phyloP scores from a whole-genome alignment of 352 stramenopile genomes.

The Phytophthora crassamura region DNA sequence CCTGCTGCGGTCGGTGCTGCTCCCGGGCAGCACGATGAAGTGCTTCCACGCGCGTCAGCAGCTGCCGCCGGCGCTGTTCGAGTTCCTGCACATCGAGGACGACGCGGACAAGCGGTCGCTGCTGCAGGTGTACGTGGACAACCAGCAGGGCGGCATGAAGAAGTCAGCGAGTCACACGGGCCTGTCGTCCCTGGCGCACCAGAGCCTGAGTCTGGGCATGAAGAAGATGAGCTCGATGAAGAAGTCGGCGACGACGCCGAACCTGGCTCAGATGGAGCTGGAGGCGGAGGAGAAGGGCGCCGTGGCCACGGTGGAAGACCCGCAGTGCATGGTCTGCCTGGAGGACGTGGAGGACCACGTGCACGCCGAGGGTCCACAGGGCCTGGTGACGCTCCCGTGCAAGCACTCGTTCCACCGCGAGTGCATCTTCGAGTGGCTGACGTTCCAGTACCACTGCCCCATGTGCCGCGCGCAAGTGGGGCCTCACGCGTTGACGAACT shows the following conservation, averaged over 20 bases:
- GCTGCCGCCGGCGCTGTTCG: slow-evolving; percentile 51
- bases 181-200: slow-evolving; percentile 24
- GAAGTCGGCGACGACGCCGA: slow-evolving; percentile 8
- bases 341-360: slow-evolving; percentile 20
- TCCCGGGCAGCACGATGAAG: slow-evolving; percentile 68
- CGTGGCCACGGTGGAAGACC: slow-evolving; percentile 21
- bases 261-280: slow-evolving; percentile 9
- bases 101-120: slow-evolving; percentile 52
- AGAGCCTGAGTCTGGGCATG: no score
- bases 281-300: slow-evolving; percentile 8
- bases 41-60: slow-evolving; percentile 49
- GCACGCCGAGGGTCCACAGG: slow-evolving; percentile 7
- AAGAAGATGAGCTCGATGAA: slow-evolving; percentile 12
- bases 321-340: slow-evolving; percentile 41
- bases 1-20: slow-evolving; percentile 55
- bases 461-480: slow-evolving; percentile 55
- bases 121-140: slow-evolving; percentile 67
- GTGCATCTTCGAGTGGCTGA: slow-evolving; percentile 71
- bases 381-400: slow-evolving; percentile 54
- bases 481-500: slow-evolving; percentile 52
- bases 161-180: slow-evolving; percentile 22
- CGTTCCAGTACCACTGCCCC: slow-evolving; percentile 68
- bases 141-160: slow-evolving; percentile 31
- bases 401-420: slow-evolving; percentile 69
- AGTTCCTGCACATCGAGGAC: slow-evolving; percentile 55